Percentiles rank a stretch among this genome's conserved stretches.
These are phyloP conservation scores for Penicillium paradoxum DNA, from an alignment of 495 filamentous ascomycete species.

Conservation along the genomic window DNA sequence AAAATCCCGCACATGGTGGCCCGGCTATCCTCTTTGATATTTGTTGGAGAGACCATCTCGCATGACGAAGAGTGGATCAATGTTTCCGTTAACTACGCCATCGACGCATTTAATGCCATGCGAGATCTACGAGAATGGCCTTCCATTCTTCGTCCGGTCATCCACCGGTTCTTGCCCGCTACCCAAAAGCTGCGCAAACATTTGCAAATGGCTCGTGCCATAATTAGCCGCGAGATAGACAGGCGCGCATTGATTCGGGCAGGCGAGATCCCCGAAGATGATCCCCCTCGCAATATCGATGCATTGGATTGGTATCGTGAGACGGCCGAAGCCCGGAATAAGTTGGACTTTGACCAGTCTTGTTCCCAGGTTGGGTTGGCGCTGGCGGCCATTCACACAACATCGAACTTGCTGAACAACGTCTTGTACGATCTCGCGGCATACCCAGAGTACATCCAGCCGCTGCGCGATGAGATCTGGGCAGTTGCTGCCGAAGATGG, in stretches of 20 bases:
- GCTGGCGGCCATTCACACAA: constrained; percentile 46
- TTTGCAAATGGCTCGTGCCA: constrained; percentile 19
- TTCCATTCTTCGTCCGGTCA: constrained; percentile 30
- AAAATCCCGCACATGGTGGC: constrained; percentile 46
- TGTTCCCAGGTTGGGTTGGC: constrained; percentile 30
- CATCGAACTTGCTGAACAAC: constrained; percentile 34
- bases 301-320: constrained; percentile 36
- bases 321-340: constrained; percentile 13
- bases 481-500: constrained; percentile 32
- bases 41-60: constrained; percentile 51
- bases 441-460: constrained; percentile 33
- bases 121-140: constrained; percentile 33
- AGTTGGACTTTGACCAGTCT: constrained; percentile 15
- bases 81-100: constrained; percentile 53
- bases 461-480: constrained; percentile 35
- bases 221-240: constrained; percentile 33
- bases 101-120: constrained; percentile 42
- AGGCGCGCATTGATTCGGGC: constrained; percentile 20
- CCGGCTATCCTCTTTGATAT: constrained; percentile 52
- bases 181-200: constrained; percentile 25
- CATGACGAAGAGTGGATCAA: constrained; percentile 53
- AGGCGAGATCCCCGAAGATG: constrained; percentile 20
- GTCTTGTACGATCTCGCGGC: constrained; percentile 39
- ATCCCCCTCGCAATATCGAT: constrained; percentile 22
- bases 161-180: constrained; percentile 34